phyloP scores from a whole-genome alignment of 148 eudicot genomes.

The Chenopodium berlandieri region DNA sequence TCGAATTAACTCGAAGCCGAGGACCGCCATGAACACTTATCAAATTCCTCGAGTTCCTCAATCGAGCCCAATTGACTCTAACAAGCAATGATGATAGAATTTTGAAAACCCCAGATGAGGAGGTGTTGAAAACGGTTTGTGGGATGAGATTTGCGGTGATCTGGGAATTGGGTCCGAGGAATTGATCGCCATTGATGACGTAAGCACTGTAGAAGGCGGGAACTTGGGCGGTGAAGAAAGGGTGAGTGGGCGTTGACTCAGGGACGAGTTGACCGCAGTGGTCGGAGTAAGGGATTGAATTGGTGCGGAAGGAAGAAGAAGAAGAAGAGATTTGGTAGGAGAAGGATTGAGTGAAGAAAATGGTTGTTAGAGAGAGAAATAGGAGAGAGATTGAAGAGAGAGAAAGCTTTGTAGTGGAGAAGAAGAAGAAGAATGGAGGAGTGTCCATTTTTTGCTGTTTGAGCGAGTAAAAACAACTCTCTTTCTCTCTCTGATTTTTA shows the following conservation, averaged over 20 bases:
- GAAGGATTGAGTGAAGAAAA: neutral
- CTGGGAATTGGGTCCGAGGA: conserved; percentile 23
- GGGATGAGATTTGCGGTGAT: conserved; percentile 30
- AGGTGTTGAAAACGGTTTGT: conserved; percentile 32
- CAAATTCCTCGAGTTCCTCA: conserved; percentile 25
- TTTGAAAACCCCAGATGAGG: conserved; percentile 29
- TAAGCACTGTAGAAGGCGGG: conserved; percentile 40
- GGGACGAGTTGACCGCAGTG: conserved; percentile 50
- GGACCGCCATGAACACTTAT: conserved; percentile 44
- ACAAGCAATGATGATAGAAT: conserved; percentile 30
- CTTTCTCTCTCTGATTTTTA: too few species aligned
- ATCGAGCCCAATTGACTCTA: conserved; percentile 3
- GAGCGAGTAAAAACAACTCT: neutral
- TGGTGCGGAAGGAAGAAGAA: neutral
- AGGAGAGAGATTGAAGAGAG: neutral
- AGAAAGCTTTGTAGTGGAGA: neutral
- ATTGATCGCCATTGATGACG: conserved; percentile 25
- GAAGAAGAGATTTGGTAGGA: conserved; percentile 4
- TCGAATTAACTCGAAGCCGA: conserved; percentile 24
- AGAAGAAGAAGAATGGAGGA: neutral
- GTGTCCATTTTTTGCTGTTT: conserved; percentile 14
- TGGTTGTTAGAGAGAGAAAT: conserved; percentile 3
- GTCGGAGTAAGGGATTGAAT: conserved; percentile 39
- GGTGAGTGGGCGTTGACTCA: conserved; percentile 27
- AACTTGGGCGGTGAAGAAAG: neutral